These are phyloP conservation scores for Coemansia sp. DNA, from an alignment of 371 early-diverging fungal genomes.

Conservation along the genomic window DNA sequence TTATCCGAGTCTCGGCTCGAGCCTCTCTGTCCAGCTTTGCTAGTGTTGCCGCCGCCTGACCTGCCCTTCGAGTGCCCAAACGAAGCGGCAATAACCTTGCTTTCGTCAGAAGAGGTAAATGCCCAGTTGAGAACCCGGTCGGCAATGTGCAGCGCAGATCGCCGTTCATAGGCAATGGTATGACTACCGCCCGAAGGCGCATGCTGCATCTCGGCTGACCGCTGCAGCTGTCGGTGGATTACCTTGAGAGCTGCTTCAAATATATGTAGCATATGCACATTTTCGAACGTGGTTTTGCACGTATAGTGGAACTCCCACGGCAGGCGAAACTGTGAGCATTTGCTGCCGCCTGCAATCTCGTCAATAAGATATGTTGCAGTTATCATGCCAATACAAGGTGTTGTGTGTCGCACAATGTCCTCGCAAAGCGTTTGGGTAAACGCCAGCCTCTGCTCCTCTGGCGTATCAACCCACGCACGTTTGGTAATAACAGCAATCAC, in stretches of 20 bases:
- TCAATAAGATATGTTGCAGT: constrained; percentile 37
- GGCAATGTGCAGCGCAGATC: constrained; percentile 42
- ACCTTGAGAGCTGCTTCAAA: constrained; percentile 48
- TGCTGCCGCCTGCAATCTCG: constrained; percentile 47
- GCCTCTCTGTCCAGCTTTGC: not conserved
- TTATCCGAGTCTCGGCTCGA: constrained; percentile 1
- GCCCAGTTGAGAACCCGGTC: constrained; percentile 39
- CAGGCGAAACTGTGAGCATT: constrained; percentile 42
- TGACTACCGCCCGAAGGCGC: constrained; percentile 10
- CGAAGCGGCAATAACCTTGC: constrained; percentile 22
- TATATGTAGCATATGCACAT: constrained; percentile 26
- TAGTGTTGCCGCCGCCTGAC: not conserved
- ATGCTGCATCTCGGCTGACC: constrained; percentile 20
- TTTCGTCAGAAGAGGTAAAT: constrained; percentile 31
- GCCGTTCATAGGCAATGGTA: constrained; percentile 42
- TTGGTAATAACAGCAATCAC: constrained; percentile 44
- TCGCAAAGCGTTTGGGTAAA: constrained; percentile 37
- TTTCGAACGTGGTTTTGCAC: constrained; percentile 44
- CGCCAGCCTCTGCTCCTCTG: constrained; percentile 20
- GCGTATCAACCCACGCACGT: constrained; percentile 39
- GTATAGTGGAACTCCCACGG: constrained; percentile 50
- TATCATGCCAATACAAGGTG: constrained; percentile 40
- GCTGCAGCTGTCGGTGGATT: constrained; percentile 40
- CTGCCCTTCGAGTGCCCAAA: constrained; percentile 25
- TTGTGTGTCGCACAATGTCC: constrained; percentile 33